Conservation (phyloP, 1,284 basidiomycete species). For the Sphagnurus paluster region DNA sequence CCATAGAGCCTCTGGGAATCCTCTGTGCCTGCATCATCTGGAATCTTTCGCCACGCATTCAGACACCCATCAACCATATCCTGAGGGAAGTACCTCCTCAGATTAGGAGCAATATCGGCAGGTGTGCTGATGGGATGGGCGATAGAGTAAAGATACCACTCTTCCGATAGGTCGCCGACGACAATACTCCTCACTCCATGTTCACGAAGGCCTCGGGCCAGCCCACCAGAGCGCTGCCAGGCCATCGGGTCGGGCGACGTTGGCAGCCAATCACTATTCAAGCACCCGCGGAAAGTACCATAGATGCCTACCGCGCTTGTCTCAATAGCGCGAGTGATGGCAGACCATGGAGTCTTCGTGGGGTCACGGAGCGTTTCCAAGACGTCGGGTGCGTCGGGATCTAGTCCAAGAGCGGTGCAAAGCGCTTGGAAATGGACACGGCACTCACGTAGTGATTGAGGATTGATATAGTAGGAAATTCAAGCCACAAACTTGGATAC, state of each 20-base stretch:
- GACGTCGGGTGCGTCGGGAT: slow-evolving; percentile 48
- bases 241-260: slow-evolving; percentile 54
- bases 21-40: slow-evolving; percentile 37
- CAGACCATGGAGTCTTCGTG: slow-evolving; percentile 42
- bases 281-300: slow-evolving; percentile 70
- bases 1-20: slow-evolving; percentile 53
- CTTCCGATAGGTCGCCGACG: slow-evolving; percentile 70
- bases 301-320: slow-evolving; percentile 50
- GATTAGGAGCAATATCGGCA: slow-evolving; percentile 53
- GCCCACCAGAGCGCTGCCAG: slow-evolving; percentile 64
- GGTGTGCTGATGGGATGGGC: slow-evolving; percentile 54
- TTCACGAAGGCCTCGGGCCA: slow-evolving; percentile 52
- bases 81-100: slow-evolving; percentile 61
- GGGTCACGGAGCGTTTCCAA: slow-evolving; percentile 54
- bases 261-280: slow-evolving; percentile 58
- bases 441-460: slow-evolving; percentile 58
- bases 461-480: slow-evolving; percentile 32
- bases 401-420: slow-evolving; percentile 52
- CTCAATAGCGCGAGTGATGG: slow-evolving; percentile 58
- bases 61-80: slow-evolving; percentile 49
- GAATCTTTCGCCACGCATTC: slow-evolving; percentile 40
- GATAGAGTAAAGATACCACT: slow-evolving; percentile 76
- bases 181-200: slow-evolving; percentile 64
- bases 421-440: slow-evolving; percentile 64
- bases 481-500: too few species aligned